These are phyloP conservation scores for Lentinula guzmanii DNA, from an alignment of 768 basidiomycete genomes.

Conservation along the genomic window DNA sequence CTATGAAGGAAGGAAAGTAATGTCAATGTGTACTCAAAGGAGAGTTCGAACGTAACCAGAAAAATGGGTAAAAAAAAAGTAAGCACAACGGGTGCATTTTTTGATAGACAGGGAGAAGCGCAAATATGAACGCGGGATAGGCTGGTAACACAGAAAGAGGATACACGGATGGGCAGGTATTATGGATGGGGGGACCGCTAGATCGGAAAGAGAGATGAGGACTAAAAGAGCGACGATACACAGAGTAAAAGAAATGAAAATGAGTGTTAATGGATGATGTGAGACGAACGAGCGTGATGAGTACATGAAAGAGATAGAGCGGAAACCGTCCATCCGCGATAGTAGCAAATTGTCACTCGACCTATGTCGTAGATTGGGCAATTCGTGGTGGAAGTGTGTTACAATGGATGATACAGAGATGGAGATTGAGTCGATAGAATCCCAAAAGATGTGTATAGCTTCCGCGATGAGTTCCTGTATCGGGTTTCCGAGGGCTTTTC, in stretches of 20 bases:
- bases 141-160: not conserved
- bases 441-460: not conserved
- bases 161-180: not conserved
- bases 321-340: not conserved
- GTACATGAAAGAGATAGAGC: not conserved
- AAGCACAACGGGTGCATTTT: not conserved
- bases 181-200: not conserved
- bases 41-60: not conserved
- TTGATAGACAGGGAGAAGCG: not conserved
- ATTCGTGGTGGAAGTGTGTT: not conserved
- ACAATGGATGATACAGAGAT: not conserved
- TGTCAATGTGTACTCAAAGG: no score
- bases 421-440: not conserved
- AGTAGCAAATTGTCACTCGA: not conserved
- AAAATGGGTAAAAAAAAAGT: not conserved
- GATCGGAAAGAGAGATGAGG: not conserved
- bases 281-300: not conserved
- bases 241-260: not conserved
- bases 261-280: not conserved
- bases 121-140: not conserved
- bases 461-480: not conserved
- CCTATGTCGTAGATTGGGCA: not conserved
- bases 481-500: not conserved
- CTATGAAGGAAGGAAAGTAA: not conserved
- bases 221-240: not conserved